Base-by-base conservation (phyloP, 2,329 filamentous ascomycete genomes). In the Teratosphaeria destructans region DNA sequence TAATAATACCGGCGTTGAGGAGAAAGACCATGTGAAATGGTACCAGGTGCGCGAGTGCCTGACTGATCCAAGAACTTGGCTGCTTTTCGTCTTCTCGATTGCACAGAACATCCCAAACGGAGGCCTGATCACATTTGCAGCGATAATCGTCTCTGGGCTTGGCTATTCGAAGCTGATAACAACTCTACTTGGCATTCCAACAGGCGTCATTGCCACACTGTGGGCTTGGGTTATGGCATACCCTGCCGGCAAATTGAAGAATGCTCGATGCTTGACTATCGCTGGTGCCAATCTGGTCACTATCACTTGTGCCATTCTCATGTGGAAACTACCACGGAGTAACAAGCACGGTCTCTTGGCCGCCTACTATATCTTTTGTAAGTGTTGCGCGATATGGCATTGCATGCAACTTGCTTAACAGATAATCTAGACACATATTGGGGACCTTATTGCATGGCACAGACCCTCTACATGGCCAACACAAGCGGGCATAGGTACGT, bases 21-120 rank as follows among this genome's bases (percentile, higher is more conserved):
- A 47, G n/a, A 47, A 47, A n/a, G 57, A 62, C 32, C 53, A 62
- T 34, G 59, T 61, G 19, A 79, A 80, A 63, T 79, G 78, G 78
- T 71, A 76, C 3, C 78, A 81, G 61, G 76, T 84, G 2, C 71
- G 74, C 55, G 85, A 87, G 65, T 75, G 82, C 0, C 68, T 80
- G 12, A 62, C 77, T 0, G 84, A 86, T 61, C 65, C 76, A n/a
- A 85, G 86, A 68, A 83, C 82, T 0, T 86, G 81, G 80, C 32
- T 62, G 14, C 57, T 64, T 27, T 54, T 59, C 23, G n/a, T 64
- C 19, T 64, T 63, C 54, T 56, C 56, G 23, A 37, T 65, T 23
- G 60, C 60, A 7, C 47, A 55, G 12, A 60, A 52, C 43, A 62
- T 65, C 16, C 61, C 63, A 5, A 66, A 65, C 56, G 63, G 64